Evolutionary conservation across 306 rosid genomes (phyloP).

Genomic region (Arachis hypogaea): DNA sequence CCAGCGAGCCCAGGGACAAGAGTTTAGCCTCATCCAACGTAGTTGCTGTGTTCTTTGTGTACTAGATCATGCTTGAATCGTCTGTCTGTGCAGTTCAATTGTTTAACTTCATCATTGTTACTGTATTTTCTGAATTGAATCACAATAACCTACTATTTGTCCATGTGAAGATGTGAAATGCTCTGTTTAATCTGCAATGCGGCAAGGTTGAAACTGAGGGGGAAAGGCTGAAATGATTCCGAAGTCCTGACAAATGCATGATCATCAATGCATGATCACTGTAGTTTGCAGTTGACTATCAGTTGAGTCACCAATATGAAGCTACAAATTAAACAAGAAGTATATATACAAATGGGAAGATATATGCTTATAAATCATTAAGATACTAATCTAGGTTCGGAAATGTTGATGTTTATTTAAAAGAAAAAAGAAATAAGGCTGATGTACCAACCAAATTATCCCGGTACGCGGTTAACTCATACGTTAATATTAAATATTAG

Average conservation of each 20-base stretch:
- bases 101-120: slow-evolving; percentile 8
- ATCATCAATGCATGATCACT: too few species aligned
- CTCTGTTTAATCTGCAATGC: slow-evolving; percentile 3
- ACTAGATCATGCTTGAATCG: slow-evolving; percentile 21
- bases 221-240: too few species aligned
- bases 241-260: too few species aligned
- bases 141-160: neutral
- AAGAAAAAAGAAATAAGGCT: neutral
- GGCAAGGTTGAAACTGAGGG: neutral
- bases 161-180: neutral
- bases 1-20: slow-evolving; percentile 46
- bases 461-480: too few species aligned
- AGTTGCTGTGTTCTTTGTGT: slow-evolving; percentile 16
- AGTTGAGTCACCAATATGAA: neutral
- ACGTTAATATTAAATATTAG: too few species aligned
- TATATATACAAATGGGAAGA: neutral
- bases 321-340: neutral
- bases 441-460: neutral
- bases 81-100: slow-evolving; percentile 29
- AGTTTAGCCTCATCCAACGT: slow-evolving; percentile 40
- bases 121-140: slow-evolving; percentile 6
- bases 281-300: neutral
- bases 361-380: neutral
- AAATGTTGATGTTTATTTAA: neutral
- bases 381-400: neutral